These are phyloP conservation scores for Candida sp. DNA, from an alignment of 1,139 yeast species.

Conservation along the genomic window DNA sequence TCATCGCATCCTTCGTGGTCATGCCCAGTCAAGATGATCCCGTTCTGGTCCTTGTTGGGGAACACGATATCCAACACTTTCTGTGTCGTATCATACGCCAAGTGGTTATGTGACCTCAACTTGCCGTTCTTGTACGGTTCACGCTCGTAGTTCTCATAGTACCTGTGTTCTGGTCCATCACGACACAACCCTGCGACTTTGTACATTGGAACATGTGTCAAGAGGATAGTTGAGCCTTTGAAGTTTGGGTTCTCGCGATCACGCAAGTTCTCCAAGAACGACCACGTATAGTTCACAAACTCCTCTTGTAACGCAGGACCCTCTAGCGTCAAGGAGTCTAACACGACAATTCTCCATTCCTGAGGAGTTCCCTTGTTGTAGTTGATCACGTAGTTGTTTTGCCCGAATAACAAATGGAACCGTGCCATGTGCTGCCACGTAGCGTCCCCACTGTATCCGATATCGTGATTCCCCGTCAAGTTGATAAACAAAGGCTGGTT, in stretches of 20 bases:
- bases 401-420: conserved; percentile 75
- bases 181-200: conserved; percentile 81
- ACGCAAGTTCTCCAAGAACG: conserved; percentile 63
- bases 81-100: conserved; percentile 68
- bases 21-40: conserved; percentile 90
- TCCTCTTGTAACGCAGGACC: conserved; percentile 88
- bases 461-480: conserved; percentile 93
- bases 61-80: conserved; percentile 71
- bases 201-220: conserved; percentile 91
- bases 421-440: conserved; percentile 91
- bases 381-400: conserved; percentile 80
- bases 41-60: conserved; percentile 62
- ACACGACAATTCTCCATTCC: conserved; percentile 84
- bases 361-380: conserved; percentile 64
- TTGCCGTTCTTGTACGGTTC: conserved; percentile 74
- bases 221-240: conserved; percentile 77
- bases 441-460: conserved; percentile 96
- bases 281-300: conserved; percentile 70
- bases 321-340: conserved; percentile 83
- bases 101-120: conserved; percentile 87
- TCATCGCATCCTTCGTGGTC: conserved; percentile 95
- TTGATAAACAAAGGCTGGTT: conserved; percentile 69
- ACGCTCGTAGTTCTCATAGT: conserved; percentile 55
- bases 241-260: conserved; percentile 51
- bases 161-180: conserved; percentile 76